phyloP scores from a whole-genome alignment of 2,329 filamentous ascomycete species.

The Thelonectria blattea region DNA sequence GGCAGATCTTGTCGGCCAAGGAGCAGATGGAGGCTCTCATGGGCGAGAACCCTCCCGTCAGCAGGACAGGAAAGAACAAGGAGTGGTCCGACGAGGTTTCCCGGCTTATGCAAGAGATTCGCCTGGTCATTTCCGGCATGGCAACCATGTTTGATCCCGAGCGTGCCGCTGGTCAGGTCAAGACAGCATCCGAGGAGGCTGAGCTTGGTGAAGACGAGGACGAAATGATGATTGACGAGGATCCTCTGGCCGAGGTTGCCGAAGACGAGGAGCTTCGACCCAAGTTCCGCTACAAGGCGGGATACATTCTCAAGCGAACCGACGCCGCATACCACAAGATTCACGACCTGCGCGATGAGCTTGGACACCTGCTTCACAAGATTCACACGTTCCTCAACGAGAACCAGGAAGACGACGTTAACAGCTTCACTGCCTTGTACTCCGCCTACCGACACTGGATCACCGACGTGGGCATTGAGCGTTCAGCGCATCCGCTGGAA shows the following conservation, averaged over 20 bases:
- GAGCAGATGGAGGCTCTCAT: constrained; percentile 79
- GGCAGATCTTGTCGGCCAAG: constrained; percentile 79
- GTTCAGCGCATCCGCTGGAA: constrained; percentile 92
- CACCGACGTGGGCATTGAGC: constrained; percentile 94
- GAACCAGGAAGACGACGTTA: constrained; percentile 93
- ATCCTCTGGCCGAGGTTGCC: constrained; percentile 66
- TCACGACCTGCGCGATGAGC: constrained; percentile 78
- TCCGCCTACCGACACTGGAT: constrained; percentile 96
- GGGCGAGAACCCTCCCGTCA: constrained; percentile 79
- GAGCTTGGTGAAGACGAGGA: constrained; percentile 65
- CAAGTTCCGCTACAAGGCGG: constrained; percentile 86
- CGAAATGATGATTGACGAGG: constrained; percentile 51
- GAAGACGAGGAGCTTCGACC: constrained; percentile 85
- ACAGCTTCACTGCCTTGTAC: constrained; percentile 92
- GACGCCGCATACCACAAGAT: constrained; percentile 73
- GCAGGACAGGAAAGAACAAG: constrained; percentile 93
- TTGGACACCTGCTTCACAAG: constrained; percentile 80
- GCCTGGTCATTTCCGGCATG: constrained; percentile 88
- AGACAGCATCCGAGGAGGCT: constrained; percentile 54
- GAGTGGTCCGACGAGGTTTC: constrained; percentile 99
- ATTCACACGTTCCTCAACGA: constrained; percentile 84
- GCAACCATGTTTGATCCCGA: constrained; percentile 87
- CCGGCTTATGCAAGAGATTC: constrained; percentile 83
- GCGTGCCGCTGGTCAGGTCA: constrained; percentile 64
- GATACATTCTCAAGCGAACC: constrained; percentile 72